Conservation (phyloP, 1,284 basidiomycete genomes). For the Ganoderma meredithae region DNA sequence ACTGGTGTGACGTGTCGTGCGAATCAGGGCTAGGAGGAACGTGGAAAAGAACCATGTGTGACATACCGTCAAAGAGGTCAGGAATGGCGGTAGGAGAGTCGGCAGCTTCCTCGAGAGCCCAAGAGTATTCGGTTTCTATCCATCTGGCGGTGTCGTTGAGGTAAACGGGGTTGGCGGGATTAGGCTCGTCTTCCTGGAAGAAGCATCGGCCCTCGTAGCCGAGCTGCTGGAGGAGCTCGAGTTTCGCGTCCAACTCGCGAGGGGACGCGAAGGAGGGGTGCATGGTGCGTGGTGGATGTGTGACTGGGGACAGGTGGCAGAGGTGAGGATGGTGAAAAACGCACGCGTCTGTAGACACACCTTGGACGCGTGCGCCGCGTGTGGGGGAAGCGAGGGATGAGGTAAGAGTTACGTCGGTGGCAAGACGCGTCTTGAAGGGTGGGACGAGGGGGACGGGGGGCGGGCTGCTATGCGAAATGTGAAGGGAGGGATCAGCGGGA, state of each 20-base stretch:
- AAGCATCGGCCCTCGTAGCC: conserved; percentile 30
- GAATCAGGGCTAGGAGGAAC: conserved; percentile 16
- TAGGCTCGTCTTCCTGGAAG: conserved; percentile 28
- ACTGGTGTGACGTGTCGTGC: conserved; percentile 31
- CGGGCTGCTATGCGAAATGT: conserved; percentile 11
- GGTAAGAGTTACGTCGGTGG: conserved; percentile 22
- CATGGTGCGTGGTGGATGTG: conserved; percentile 27
- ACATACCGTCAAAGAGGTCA: conserved; percentile 36
- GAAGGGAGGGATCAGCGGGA: conserved; percentile 29
- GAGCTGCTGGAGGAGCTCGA: conserved; percentile 40
- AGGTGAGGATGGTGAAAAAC: conserved; percentile 20
- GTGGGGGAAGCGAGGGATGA: conserved; percentile 23
- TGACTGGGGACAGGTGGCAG: conserved; percentile 15
- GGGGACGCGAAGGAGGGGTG: conserved; percentile 25
- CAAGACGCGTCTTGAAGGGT: background rate
- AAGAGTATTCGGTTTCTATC: conserved; percentile 35
- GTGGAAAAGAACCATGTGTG: background rate
- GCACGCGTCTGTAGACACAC: conserved; percentile 22
- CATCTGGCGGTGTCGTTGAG: conserved; percentile 32
- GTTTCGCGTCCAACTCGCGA: conserved; percentile 37
- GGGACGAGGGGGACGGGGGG: conserved; percentile 9
- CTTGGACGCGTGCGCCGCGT: conserved; percentile 21
- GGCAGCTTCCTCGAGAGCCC: conserved; percentile 33
- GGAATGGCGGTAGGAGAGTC: conserved; percentile 33
- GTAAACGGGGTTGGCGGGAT: conserved; percentile 24